Conservation (phyloP, 106 monocot species). For the Dioscorea alata region DNA sequence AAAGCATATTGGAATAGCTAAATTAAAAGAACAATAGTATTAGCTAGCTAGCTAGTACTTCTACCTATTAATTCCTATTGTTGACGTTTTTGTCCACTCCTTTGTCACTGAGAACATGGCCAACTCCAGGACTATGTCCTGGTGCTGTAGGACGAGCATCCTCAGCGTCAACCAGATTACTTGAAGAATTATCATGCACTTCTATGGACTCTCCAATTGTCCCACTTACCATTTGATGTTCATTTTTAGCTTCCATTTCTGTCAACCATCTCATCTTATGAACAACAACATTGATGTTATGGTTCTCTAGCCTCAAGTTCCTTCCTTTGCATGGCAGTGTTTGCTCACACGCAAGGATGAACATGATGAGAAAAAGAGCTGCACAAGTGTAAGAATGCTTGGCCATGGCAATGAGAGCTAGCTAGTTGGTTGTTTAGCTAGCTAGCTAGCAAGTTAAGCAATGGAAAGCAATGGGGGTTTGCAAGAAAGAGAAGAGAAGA, state of each 20-base stretch:
- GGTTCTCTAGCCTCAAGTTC: background rate
- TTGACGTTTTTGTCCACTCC: background rate
- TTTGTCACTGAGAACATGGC: slow-evolving; percentile 6
- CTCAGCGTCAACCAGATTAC: background rate
- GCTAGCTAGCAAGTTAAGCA: background rate
- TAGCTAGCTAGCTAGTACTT: too few relatives aligned
- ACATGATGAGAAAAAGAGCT: background rate
- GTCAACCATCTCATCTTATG: background rate
- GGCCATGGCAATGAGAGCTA: background rate
- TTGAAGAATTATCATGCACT: background rate
- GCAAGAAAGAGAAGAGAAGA: too few relatives aligned
- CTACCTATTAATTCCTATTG: too few relatives aligned
- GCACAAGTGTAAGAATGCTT: slow-evolving; percentile 1
- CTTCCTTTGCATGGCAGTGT: background rate
- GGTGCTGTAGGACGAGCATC: slow-evolving; percentile 23
- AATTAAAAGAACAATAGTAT: background rate
- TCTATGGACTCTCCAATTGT: too few relatives aligned
- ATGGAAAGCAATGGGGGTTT: too few relatives aligned
- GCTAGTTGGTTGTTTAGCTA: background rate
- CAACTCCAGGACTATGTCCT: slow-evolving; percentile 36
- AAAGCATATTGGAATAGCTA: background rate
- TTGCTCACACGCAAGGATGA: background rate
- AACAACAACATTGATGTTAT: background rate
- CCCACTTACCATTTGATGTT: too few relatives aligned
- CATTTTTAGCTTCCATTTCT: background rate